These are phyloP conservation scores for Rhododendron kiyosumense DNA, from an alignment of 148 eudicot species.

Conservation along the genomic window DNA sequence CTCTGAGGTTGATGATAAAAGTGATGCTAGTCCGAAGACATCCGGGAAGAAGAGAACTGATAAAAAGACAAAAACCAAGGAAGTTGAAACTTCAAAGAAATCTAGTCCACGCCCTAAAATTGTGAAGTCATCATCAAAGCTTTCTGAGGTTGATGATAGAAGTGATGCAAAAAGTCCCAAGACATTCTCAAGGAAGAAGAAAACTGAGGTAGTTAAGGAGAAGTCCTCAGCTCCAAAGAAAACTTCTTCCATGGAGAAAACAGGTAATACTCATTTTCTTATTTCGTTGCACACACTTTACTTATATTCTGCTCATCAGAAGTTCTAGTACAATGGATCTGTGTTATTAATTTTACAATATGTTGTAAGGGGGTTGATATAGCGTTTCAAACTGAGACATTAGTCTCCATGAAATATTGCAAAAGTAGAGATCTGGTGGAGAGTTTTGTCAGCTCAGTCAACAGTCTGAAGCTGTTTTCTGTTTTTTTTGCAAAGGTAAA, in stretches of 20 bases:
- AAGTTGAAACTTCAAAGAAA: background rate
- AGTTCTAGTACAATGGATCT: background rate
- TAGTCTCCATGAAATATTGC: background rate
- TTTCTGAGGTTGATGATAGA: slow-evolving; percentile 29
- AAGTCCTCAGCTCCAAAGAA: slow-evolving; percentile 59
- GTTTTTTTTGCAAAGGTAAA: slow-evolving; percentile 40
- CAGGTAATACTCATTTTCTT: slow-evolving; percentile 32
- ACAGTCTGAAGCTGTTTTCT: background rate
- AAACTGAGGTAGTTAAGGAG: slow-evolving; percentile 41
- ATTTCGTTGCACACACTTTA: too few species aligned
- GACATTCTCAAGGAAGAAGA: slow-evolving; percentile 74
- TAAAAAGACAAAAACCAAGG: background rate
- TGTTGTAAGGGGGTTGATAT: background rate
- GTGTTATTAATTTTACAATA: background rate
- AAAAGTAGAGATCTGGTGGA: background rate
- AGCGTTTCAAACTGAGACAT: background rate
- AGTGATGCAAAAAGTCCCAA: slow-evolving; percentile 42
- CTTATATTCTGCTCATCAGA: background rate
- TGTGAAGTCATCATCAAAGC: slow-evolving; percentile 40
- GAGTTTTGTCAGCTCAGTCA: background rate
- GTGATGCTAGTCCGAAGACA: slow-evolving; percentile 54
- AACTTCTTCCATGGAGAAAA: slow-evolving; percentile 50
- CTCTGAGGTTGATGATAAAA: slow-evolving; percentile 34
- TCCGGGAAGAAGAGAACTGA: slow-evolving; percentile 69
- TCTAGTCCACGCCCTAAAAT: slow-evolving; percentile 8